phyloP scores from a whole-genome alignment of 768 basidiomycete genomes.

The Rubroboletus pulcherrimus region DNA sequence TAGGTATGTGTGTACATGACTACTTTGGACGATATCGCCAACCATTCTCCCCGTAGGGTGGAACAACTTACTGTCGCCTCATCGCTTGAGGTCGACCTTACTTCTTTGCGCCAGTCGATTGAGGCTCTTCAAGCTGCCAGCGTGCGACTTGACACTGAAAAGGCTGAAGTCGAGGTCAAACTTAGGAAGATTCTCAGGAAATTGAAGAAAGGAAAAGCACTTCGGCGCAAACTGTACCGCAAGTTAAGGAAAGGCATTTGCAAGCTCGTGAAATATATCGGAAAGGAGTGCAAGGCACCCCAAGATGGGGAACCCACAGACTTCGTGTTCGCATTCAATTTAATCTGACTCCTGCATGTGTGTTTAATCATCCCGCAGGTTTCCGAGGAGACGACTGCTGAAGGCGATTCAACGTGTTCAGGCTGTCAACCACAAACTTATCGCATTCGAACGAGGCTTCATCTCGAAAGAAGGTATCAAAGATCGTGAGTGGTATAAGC shows the following conservation, averaged over 20 bases:
- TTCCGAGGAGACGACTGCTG: conserved; percentile 36
- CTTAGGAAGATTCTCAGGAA: conserved; percentile 45
- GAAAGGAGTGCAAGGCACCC: conserved; percentile 20
- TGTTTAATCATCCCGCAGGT: conserved; percentile 15
- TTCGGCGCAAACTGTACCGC: conserved; percentile 20
- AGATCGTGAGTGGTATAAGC: conserved; percentile 83
- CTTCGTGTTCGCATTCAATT: conserved; percentile 11
- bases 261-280: conserved; percentile 34
- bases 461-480: conserved; percentile 78
- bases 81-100: conserved; percentile 49
- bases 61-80: conserved; percentile 20
- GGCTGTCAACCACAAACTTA: conserved; percentile 63
- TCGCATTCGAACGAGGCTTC: conserved; percentile 76
- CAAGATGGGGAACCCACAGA: conserved; percentile 2
- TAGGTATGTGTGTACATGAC: conserved; percentile 38
- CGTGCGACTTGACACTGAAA: conserved; percentile 55
- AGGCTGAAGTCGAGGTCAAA: conserved; percentile 47
- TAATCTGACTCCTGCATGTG: neutral
- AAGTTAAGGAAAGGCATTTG: conserved; percentile 23
- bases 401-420: conserved; percentile 58
- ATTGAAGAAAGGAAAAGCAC: conserved; percentile 26
- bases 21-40: conserved; percentile 23
- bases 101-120: conserved; percentile 45
- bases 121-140: conserved; percentile 48
- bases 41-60: conserved; percentile 23